A percentile compares a stretch with the other conserved stretches of the same genome.
Conservation (phyloP, 129 eudicot genomes). For the Logfia minima region DNA sequence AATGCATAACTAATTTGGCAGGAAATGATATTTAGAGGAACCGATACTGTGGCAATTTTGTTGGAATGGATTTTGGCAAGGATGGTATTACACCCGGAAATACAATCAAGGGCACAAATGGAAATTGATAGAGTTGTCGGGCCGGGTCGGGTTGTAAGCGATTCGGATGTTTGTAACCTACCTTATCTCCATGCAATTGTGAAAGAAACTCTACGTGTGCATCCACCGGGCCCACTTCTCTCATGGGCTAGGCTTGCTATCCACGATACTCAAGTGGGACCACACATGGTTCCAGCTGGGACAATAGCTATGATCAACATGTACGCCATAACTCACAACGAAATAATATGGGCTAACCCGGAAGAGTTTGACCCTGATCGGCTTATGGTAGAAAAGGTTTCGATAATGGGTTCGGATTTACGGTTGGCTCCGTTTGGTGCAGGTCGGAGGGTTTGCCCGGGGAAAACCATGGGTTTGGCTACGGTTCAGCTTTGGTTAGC, state of each 20-base stretch:
- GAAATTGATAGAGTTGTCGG: conserved; percentile 73
- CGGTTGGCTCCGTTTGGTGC: conserved; percentile 94
- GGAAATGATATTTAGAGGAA: conserved; percentile 98
- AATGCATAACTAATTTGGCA: conserved; percentile 18
- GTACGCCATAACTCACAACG: conserved; percentile 90
- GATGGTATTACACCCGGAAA: conserved; percentile 86
- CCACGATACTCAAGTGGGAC: conserved; percentile 84
- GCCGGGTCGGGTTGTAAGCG: conserved; percentile 30
- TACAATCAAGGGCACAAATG: conserved; percentile 74
- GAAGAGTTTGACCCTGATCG: conserved; percentile 67
- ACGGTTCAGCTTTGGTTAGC: conserved; percentile 93
- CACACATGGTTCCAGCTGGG: conserved; percentile 79
- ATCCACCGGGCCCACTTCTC: conserved; percentile 96
- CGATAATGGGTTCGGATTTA: conserved; percentile 86
- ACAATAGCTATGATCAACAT: conserved; percentile 97
- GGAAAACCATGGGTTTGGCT: conserved; percentile 79
- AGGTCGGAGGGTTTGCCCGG: conserved; percentile 99
- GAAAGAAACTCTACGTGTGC: conserved; percentile 81
- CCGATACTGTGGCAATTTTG: conserved; percentile 88
- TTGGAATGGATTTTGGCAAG: conserved; percentile 92
- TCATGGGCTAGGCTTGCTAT: conserved; percentile 96
- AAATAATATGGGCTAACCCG: conserved; percentile 56
- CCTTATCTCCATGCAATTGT: conserved; percentile 83
- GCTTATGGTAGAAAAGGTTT: conserved; percentile 58
- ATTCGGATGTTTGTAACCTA: conserved; percentile 59